Evolutionary conservation across 2,329 filamentous ascomycete species (phyloP).

Genomic region (Fusarium sulawesiense): DNA sequence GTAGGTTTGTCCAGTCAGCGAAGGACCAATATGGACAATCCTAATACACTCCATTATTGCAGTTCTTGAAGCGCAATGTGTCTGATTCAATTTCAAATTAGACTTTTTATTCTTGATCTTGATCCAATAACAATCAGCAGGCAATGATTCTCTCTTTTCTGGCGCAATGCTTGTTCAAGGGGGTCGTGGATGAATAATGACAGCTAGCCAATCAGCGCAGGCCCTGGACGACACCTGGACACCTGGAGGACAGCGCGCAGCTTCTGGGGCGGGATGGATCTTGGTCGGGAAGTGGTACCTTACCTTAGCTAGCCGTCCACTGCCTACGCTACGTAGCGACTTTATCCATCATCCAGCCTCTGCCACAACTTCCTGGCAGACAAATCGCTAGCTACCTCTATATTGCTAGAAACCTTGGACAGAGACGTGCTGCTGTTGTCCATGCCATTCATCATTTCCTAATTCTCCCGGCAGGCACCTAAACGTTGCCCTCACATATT

Average conservation of each 20-base stretch:
- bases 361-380: conserved; percentile 20
- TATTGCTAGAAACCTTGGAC: conserved; percentile 9
- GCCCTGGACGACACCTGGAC: conserved; percentile 46
- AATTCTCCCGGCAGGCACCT: neutral
- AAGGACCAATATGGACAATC: neutral
- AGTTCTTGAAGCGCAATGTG: neutral
- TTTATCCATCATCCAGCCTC: conserved; percentile 37
- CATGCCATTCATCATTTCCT: conserved; percentile 4
- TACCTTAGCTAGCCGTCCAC: conserved; percentile 26
- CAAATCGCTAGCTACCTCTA: neutral
- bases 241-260: conserved; percentile 43
- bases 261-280: conserved; percentile 31
- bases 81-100: neutral
- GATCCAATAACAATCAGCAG: neutral
- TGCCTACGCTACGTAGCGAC: conserved; percentile 24
- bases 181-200: conserved; percentile 8
- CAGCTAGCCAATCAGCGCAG: conserved; percentile 43
- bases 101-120: neutral
- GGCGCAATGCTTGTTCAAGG: neutral
- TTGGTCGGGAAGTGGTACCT: conserved; percentile 29
- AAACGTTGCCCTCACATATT: conserved; percentile 16
- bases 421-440: conserved; percentile 32
- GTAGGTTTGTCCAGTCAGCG: neutral
- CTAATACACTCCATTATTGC: neutral
- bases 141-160: neutral